A percentile compares a stretch with the other conserved stretches of the same genome.
phyloP scores from a whole-genome alignment of 306 rosid genomes.

The Rosa multiflora region DNA sequence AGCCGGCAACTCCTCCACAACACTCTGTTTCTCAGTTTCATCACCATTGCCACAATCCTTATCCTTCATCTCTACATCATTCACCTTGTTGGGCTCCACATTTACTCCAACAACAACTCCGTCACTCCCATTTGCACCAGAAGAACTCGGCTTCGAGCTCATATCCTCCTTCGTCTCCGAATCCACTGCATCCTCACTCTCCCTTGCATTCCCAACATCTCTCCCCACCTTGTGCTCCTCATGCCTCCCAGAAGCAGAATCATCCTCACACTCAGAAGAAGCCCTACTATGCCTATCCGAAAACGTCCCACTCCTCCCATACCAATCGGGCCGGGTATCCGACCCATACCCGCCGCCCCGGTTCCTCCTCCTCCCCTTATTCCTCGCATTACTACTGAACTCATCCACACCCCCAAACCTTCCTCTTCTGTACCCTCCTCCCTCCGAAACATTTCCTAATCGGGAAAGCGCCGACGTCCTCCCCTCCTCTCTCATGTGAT shows the following conservation, averaged over 20 bases:
- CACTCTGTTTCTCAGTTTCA: slow-evolving; percentile 45
- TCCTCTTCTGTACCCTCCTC: slow-evolving; percentile 46
- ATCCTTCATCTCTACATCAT: slow-evolving; percentile 38
- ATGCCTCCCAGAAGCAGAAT: slow-evolving; percentile 38
- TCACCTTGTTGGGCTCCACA: slow-evolving; percentile 29
- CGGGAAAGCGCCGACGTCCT: slow-evolving; percentile 66
- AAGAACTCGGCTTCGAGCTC: slow-evolving; percentile 39
- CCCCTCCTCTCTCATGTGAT: slow-evolving; percentile 50
- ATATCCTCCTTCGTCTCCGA: slow-evolving; percentile 44
- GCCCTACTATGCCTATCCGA: slow-evolving; percentile 48
- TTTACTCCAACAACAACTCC: background rate
- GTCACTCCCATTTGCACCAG: slow-evolving; percentile 24
- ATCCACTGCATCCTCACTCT: slow-evolving; percentile 41
- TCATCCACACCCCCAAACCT: slow-evolving; percentile 51
- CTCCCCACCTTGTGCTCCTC: slow-evolving; percentile 38
- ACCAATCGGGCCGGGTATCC: slow-evolving; percentile 46
- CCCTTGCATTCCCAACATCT: slow-evolving; percentile 31
- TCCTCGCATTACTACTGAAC: slow-evolving; percentile 26
- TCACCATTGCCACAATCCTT: slow-evolving; percentile 34
- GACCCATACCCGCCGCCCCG: slow-evolving; percentile 38
- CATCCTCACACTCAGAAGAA: slow-evolving; percentile 41
- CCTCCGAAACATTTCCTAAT: slow-evolving; percentile 47
- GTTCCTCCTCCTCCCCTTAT: slow-evolving; percentile 58
- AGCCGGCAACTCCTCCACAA: slow-evolving; percentile 38
- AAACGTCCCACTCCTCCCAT: slow-evolving; percentile 61